Evolutionary conservation across 805 yeast species (phyloP).

Genomic region (Candida montana): DNA sequence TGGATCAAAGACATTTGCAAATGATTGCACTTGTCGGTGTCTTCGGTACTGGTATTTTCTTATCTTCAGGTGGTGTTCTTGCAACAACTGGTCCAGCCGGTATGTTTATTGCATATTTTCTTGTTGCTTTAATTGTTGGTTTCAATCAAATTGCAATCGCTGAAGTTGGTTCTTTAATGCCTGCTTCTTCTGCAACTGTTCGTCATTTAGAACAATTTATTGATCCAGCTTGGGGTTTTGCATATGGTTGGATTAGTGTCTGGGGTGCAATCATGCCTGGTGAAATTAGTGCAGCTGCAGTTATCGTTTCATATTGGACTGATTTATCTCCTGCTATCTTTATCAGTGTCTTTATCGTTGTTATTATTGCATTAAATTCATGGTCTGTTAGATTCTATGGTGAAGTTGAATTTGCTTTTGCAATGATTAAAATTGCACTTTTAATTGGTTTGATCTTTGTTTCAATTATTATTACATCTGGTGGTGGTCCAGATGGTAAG

Average conservation of each 20-base stretch:
- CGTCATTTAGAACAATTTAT: slow-evolving; percentile 33
- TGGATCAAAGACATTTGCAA: slow-evolving; percentile 34
- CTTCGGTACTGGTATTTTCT: slow-evolving; percentile 38
- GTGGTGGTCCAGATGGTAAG: slow-evolving; percentile 48
- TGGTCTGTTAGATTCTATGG: slow-evolving; percentile 40
- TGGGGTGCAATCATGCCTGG: slow-evolving; percentile 36
- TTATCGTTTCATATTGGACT: slow-evolving; percentile 42
- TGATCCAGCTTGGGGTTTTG: slow-evolving; percentile 42
- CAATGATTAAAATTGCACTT: slow-evolving; percentile 50
- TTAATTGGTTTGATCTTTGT: slow-evolving; percentile 54
- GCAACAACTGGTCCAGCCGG: slow-evolving; percentile 32
- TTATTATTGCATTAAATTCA: slow-evolving; percentile 31
- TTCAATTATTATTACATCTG: slow-evolving; percentile 51
- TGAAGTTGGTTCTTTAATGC: slow-evolving; percentile 33
- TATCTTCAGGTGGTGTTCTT: slow-evolving; percentile 34
- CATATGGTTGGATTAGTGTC: slow-evolving; percentile 41
- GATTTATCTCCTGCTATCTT: slow-evolving; percentile 39
- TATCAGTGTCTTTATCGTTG: slow-evolving; percentile 35
- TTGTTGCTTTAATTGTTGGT: slow-evolving; percentile 33
- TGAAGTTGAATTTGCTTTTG: slow-evolving; percentile 54
- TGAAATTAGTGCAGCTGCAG: slow-evolving; percentile 40
- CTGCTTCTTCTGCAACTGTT: slow-evolving; percentile 32
- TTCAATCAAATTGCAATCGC: slow-evolving; percentile 36
- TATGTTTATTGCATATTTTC: slow-evolving; percentile 27
- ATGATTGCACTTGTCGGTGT: slow-evolving; percentile 45